A percentile compares a stretch with the other conserved stretches of the same genome.
Conservation (phyloP, 2,329 filamentous ascomycete genomes). For the Aureobasidium pullulans region DNA sequence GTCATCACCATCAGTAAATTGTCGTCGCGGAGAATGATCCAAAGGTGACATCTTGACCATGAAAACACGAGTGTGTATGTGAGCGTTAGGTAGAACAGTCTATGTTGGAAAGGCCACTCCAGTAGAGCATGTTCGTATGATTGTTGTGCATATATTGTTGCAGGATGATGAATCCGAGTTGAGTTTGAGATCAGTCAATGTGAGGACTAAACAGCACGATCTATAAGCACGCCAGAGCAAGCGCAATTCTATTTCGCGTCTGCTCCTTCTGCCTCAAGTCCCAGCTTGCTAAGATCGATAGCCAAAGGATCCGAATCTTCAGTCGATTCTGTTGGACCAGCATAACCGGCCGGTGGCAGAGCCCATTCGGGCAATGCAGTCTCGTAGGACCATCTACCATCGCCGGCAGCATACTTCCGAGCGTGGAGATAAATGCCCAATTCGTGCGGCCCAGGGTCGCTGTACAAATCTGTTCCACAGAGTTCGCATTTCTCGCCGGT, state of each 20-base stretch:
- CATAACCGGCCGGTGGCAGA: conserved; percentile 64
- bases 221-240: no score
- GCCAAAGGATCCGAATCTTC: conserved; percentile 39
- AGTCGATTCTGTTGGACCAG: conserved; percentile 62
- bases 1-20: no score
- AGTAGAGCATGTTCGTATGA: no score
- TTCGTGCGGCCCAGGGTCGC: conserved; percentile 84
- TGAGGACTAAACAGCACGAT: no score
- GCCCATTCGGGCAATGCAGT: conserved; percentile 84
- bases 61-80: no score
- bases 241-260: neutral
- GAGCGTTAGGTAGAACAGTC: no score
- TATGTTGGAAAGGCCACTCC: no score
- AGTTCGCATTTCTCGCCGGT: conserved; percentile 74
- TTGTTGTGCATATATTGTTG: no score
- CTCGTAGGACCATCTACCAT: conserved; percentile 78
- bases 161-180: no score
- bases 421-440: conserved; percentile 91
- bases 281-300: conserved; percentile 37
- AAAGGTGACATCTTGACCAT: no score
- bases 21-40: no score
- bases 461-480: conserved; percentile 85
- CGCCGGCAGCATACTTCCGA: conserved; percentile 75
- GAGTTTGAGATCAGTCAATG: no score
- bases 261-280: conserved; percentile 13